Conservation (phyloP, 306 rosid species). For the Castanopsis chinensis region DNA sequence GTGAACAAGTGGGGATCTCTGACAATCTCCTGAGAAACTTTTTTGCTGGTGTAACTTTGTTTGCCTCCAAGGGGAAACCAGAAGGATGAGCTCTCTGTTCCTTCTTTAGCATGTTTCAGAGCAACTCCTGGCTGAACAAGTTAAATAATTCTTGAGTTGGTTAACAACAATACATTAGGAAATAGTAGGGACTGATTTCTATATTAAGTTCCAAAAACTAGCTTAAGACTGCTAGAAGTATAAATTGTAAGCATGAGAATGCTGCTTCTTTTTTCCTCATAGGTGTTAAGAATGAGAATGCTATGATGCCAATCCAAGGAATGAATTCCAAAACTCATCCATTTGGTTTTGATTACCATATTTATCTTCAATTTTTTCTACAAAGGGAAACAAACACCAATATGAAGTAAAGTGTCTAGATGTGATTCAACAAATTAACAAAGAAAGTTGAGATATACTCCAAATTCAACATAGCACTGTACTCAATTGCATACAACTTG, state of each 20-base stretch:
- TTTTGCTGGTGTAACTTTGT: slow-evolving; percentile 76
- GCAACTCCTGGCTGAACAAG: slow-evolving; percentile 83
- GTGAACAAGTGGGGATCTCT: slow-evolving; percentile 91
- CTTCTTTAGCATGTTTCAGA: slow-evolving; percentile 90
- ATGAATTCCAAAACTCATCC: not conserved
- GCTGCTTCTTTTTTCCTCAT: not conserved
- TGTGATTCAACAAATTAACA: not conserved
- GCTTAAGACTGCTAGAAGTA: not conserved
- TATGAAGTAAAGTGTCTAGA: not conserved
- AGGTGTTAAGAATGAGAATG: not conserved
- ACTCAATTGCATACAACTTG: not conserved
- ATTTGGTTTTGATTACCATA: not conserved
- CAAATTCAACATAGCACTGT: not conserved
- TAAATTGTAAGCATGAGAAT: not conserved
- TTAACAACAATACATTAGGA: slow-evolving; percentile 3
- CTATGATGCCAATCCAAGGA: not conserved
- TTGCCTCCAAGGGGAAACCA: slow-evolving; percentile 97
- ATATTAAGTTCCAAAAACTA: not conserved
- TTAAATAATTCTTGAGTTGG: slow-evolving; percentile 24
- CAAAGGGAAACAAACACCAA: not conserved
- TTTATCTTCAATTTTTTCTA: not conserved
- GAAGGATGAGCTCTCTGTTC: slow-evolving; percentile 96
- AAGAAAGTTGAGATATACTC: not conserved
- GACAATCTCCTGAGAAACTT: slow-evolving; percentile 53
- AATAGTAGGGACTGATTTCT: slow-evolving; percentile 5